Base-by-base conservation (phyloP, 352 stramenopile genomes). In the Globisporangium spinosum region DNA sequence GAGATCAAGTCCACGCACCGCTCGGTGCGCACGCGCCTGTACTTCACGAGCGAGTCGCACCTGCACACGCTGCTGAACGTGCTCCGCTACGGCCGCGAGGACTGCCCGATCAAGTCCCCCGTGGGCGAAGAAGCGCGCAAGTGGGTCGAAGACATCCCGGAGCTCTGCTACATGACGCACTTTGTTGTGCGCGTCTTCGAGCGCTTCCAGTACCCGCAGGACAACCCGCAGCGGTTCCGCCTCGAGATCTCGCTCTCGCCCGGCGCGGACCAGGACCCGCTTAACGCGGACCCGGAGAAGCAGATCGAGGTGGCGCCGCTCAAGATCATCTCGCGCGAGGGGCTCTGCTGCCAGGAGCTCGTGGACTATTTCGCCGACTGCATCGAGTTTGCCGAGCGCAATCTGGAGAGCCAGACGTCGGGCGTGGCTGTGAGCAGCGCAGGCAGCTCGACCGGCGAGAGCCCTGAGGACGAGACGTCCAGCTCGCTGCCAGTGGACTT, bases 41-140 rank as follows among this genome's bases (percentile, higher is more conserved):
- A 99, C 74, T 99, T 99, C 73, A 99, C 98, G 20, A 99, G 94
- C 32, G 98, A 99, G 79, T 96, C 89, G 45, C 98, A 99, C 74
- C 76, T 99, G 62, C 98, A 99, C 77, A 94, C 96, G 4, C 75
- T 99, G 32, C 74, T 99, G 34, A 99, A 99, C 73, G 94, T 99
- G 17, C 75, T 99, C n/a, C 83, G 97, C 8, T 97, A 94, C 66
- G 85, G 80, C 8, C 81, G 86, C 8, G 78, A 84, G 7, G 85
- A 93, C 45, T 86, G 74, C 29, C 73, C 73, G 0, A 71, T 92
- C 8, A 77, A 77, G 62, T 79, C 74, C 12, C 83, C 87, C 2
- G 79, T 90, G 29, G 75, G 82, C 15, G 78, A 91, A 67, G 86
- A 93, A 69, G 87, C 86, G 53, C 78, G 78, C 38, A 96, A 94